A percentile compares a stretch with the other conserved stretches of the same genome.
Evolutionary conservation across 2,329 filamentous ascomycete genomes (phyloP).

Genomic region (Phyllosticta capitalensis): DNA sequence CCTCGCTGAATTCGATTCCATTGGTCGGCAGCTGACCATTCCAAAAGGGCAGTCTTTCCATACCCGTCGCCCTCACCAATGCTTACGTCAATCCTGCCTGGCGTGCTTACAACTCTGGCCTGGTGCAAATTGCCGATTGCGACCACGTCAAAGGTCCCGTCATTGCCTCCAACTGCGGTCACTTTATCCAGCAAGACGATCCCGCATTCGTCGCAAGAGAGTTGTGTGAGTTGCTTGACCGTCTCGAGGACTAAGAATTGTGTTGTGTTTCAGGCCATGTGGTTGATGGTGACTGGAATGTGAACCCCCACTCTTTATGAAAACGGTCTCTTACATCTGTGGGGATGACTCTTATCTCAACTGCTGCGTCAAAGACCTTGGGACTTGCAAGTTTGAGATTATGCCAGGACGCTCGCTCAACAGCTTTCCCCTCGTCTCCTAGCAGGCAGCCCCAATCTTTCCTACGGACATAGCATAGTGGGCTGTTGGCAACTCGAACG

Average conservation of each 20-base stretch:
- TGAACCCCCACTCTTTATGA: neutral
- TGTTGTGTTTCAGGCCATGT: neutral
- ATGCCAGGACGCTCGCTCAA: no score
- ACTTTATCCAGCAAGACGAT: slow-evolving; percentile 48
- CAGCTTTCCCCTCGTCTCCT: no score
- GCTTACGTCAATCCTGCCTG: slow-evolving; percentile 46
- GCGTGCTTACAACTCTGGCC: slow-evolving; percentile 44
- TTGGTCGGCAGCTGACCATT: slow-evolving; percentile 1
- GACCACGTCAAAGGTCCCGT: slow-evolving; percentile 36
- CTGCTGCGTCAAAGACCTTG: no score
- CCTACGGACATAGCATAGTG: no score
- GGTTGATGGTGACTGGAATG: neutral
- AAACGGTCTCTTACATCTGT: no score
- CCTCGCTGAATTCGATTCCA: neutral
- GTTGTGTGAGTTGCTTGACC: slow-evolving; percentile 23
- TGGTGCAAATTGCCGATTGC: slow-evolving; percentile 36
- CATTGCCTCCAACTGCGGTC: slow-evolving; percentile 41
- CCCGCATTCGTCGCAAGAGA: slow-evolving; percentile 36
- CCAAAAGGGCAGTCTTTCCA: slow-evolving; percentile 21
- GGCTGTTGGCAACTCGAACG: no score
- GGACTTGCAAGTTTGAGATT: no score
- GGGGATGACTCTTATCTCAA: no score
- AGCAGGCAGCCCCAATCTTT: no score
- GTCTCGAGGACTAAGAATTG: slow-evolving; percentile 13
- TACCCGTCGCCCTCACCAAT: slow-evolving; percentile 33